Percentiles rank a stretch among this genome's conserved stretches.
Conservation (phyloP, 768 basidiomycete species). For the Boletus vinaceobasis region DNA sequence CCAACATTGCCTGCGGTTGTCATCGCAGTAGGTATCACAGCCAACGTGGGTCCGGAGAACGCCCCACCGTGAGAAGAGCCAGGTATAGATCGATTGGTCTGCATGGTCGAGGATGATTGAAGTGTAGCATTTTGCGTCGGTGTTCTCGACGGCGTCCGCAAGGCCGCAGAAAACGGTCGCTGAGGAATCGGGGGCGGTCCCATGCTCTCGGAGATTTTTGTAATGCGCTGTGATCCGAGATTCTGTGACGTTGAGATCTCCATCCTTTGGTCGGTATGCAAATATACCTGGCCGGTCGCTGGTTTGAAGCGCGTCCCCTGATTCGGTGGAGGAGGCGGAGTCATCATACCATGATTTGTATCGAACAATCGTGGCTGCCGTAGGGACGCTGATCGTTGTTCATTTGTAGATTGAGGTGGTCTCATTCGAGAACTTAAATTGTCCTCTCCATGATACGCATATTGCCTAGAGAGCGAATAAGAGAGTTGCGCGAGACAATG, state of each 20-base stretch:
- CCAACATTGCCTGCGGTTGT: neutral
- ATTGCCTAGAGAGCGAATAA: constrained; percentile 49
- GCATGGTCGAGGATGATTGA: constrained; percentile 9
- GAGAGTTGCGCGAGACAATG: constrained; percentile 6
- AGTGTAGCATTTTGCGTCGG: constrained; percentile 12
- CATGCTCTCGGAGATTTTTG: constrained; percentile 36
- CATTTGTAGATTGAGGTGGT: constrained; percentile 38
- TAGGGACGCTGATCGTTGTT: constrained; percentile 39
- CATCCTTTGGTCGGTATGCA: constrained; percentile 9
- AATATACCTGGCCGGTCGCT: constrained; percentile 13
- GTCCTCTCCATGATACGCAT: constrained; percentile 55
- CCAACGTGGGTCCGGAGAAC: constrained; percentile 14
- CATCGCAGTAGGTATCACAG: constrained; percentile 25
- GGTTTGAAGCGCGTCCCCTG: constrained; percentile 26
- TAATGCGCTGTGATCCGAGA: constrained; percentile 20
- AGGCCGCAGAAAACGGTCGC: constrained; percentile 23
- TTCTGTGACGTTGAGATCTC: constrained; percentile 11
- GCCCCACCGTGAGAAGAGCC: constrained; percentile 23
- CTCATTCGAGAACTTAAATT: constrained; percentile 36
- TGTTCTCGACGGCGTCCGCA: constrained; percentile 27
- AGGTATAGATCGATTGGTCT: constrained; percentile 34
- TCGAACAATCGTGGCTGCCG: constrained; percentile 34
- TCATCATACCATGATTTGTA: constrained; percentile 31
- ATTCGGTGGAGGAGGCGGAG: constrained; percentile 27
- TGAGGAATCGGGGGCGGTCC: constrained; percentile 54